Evolutionary conservation across 1,284 basidiomycete species (phyloP), one percentile per base, ranked within the genome.

Genomic region (Retiboletus fuscus): DNA sequence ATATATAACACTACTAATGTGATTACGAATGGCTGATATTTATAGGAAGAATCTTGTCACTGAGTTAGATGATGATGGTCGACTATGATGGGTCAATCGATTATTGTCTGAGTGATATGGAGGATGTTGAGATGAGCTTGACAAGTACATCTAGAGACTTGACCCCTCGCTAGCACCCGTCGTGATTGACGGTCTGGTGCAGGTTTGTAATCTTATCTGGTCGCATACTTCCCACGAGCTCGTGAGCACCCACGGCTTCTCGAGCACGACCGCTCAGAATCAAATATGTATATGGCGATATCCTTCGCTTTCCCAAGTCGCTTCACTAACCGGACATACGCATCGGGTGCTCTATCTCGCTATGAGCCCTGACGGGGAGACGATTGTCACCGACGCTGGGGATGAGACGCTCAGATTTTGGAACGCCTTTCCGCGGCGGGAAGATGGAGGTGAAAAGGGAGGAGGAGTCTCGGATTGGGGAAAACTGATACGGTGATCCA

Each of bases 281-380:
- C 97, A 99, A 83, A 97, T 99, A 69, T 97, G 96, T 80, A 95
- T 99, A 75, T 99, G 97, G 97, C 94, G 94, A 80, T 99, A 99
- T 83, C 98, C 97, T 0, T 92, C 92, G 15, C 88, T 97, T 82
- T 92, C 94, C 71, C 96, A 96, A 89, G 95, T 99, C 13, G 97
- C 97, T 0, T 96, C 96, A 8, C 87, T 99, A 20, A 95, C 95
- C 0, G 98, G 98, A 8, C 97, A 99, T 82, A 96, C 96, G 0
- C 95, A 94, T 79, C 93, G 96, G 73, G 97, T 99, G 41, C 86
- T 99, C 47, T 99, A 98, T 82, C 91, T 99, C 34, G 96, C 97
- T 7, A 97, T 98, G 96, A 96, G 93, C 78, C 97, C 97, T 0
- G 95, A 97, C 74, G 97, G 97, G 24, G 95, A 98, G 84, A 98